Conservation (phyloP, 2,329 filamentous ascomycete species). For the Periconia macrospinosa region DNA sequence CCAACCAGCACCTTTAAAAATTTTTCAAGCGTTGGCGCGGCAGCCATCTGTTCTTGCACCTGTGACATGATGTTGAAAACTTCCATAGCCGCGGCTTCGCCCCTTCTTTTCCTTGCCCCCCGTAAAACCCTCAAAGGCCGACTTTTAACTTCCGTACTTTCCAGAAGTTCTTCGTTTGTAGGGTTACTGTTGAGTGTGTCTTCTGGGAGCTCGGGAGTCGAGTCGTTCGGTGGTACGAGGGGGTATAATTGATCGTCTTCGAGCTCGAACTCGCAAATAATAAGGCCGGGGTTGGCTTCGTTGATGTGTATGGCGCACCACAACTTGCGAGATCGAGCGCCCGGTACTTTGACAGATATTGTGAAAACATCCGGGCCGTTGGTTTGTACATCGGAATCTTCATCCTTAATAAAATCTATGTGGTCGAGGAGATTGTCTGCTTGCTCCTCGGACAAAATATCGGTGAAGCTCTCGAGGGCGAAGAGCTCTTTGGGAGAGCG, state of each 20-base stretch:
- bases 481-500: slow-evolving; percentile 79
- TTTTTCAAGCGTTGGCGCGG: slow-evolving; percentile 68
- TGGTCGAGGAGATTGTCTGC: slow-evolving; percentile 82
- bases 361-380: slow-evolving; percentile 89
- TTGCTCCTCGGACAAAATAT: slow-evolving; percentile 82
- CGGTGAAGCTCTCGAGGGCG: slow-evolving; percentile 72
- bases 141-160: slow-evolving; percentile 75
- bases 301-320: slow-evolving; percentile 88
- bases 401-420: slow-evolving; percentile 83
- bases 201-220: slow-evolving; percentile 65
- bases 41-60: slow-evolving; percentile 81
- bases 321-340: slow-evolving; percentile 63
- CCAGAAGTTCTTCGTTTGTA: slow-evolving; percentile 71
- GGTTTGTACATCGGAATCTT: slow-evolving; percentile 71
- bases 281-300: slow-evolving; percentile 61
- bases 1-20: slow-evolving; percentile 83
- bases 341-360: slow-evolving; percentile 66
- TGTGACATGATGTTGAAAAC: slow-evolving; percentile 92
- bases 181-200: slow-evolving; percentile 75
- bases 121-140: slow-evolving; percentile 76
- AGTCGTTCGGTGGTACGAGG: slow-evolving; percentile 61
- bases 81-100: slow-evolving; percentile 82
- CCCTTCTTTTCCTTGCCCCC: slow-evolving; percentile 73
- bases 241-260: slow-evolving; percentile 75
- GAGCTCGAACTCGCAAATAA: slow-evolving; percentile 87